These are phyloP conservation scores for Trichocomaceae sp. DNA, from an alignment of 2,329 filamentous ascomycete species.

Conservation along the genomic window DNA sequence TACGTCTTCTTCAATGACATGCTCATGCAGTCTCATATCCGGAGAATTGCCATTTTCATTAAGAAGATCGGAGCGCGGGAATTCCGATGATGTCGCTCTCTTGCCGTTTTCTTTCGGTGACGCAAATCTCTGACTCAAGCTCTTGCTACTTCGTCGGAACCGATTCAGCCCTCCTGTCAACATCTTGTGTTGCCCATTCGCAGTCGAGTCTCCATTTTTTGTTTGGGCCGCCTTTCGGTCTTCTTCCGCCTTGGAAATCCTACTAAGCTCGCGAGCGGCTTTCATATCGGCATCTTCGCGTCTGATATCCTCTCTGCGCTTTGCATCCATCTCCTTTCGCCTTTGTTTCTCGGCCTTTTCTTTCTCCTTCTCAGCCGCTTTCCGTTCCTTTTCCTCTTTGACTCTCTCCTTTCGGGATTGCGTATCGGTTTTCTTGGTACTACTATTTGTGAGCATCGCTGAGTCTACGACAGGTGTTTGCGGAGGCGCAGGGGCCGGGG, in stretches of 20 bases:
- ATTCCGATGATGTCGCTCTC: conserved; percentile 22
- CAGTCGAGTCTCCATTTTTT: conserved; percentile 10
- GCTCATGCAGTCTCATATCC: conserved; percentile 10
- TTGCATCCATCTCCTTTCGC: conserved; percentile 54
- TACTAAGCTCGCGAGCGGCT: conserved; percentile 60
- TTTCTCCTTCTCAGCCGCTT: conserved; percentile 41
- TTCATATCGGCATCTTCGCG: conserved; percentile 56
- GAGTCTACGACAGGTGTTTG: conserved; percentile 28
- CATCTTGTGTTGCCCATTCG: conserved; percentile 22
- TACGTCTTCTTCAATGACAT: conserved; percentile 12
- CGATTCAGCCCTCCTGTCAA: conserved; percentile 51
- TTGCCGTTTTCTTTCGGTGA: conserved; percentile 32
- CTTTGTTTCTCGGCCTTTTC: conserved; percentile 51
- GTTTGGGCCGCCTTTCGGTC: conserved; percentile 23
- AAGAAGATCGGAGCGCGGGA: conserved; percentile 7
- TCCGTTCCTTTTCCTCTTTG: conserved; percentile 53
- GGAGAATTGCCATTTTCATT: conserved; percentile 7
- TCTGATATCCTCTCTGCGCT: conserved; percentile 40
- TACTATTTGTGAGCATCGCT: conserved; percentile 38
- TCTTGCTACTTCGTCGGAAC: conserved; percentile 67
- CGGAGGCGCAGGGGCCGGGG: conserved; percentile 17
- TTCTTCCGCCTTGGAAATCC: conserved; percentile 53
- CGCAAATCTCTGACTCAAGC: conserved; percentile 64
- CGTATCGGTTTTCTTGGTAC: conserved; percentile 57
- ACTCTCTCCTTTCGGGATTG: conserved; percentile 63